Base-by-base conservation (phyloP, 805 yeast genomes). In the Lachancea waltii region DNA sequence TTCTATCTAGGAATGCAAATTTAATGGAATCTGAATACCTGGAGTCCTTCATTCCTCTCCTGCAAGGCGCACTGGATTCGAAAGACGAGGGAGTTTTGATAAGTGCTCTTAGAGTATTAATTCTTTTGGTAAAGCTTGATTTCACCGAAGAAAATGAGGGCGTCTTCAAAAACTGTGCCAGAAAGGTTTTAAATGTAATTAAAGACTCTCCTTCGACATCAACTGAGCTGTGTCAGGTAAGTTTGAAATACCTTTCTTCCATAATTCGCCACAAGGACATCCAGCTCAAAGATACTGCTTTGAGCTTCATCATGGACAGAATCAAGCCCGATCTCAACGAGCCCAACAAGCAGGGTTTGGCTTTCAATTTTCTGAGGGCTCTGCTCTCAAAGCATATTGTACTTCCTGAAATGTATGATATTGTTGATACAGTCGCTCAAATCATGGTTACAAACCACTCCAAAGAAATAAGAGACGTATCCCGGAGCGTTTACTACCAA, bases 381-480 rank as follows among this genome's bases (percentile, higher is more conserved):
- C 68, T 89, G n/a, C 69, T 90, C 25, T 60, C 82, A 9, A 79
- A 79, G 46, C 86, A 79, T 49, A 67, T 84, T 14, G 67, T 81
- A 73, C 64, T 87, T 15, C 87, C 97, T 0, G 97, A 92, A 54
- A 73, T 92, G 1, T 92, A 92, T 54, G 97, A 89, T 49, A 73
- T 82, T 2, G 79, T 90, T 81, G 94, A 85, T 42, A 71, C 70
- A 34, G 80, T 90, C 3, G 72, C 92, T 7, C 75, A 78, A 42
- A 81, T 86, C 18, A 83, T 92, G 95, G 80, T 92, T 19, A 89
- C 95, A 1, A 85, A 84, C 60, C 95, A 86, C 42, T 70, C 90
- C 3, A 75, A 75, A 35, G 86, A 81, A 52, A 84, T 86, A 37
- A 72, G 97, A 42, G 89, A 82, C 50, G 79, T 83, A 60, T 77